phyloP scores from a whole-genome alignment of 2,329 filamentous ascomycete species.

The Teratosphaeria destructans region DNA sequence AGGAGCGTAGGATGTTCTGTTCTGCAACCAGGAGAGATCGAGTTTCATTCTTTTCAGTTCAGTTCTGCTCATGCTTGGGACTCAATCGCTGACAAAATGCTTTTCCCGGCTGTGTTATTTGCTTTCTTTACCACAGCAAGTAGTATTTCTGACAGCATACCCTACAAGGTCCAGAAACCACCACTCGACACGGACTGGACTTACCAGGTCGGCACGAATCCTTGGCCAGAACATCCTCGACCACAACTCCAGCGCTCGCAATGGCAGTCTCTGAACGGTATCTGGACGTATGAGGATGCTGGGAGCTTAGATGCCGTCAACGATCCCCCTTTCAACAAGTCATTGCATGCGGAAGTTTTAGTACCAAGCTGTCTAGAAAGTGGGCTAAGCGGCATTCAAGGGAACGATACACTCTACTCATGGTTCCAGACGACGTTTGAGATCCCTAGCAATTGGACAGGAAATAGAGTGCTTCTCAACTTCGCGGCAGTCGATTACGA shows the following conservation, averaged over 20 bases:
- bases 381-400: slow-evolving; percentile 35
- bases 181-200: slow-evolving; percentile 27
- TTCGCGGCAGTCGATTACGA: slow-evolving; percentile 57
- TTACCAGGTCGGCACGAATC: slow-evolving; percentile 37
- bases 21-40: too few species aligned
- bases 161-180: background rate
- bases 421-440: slow-evolving; percentile 40
- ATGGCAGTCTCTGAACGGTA: slow-evolving; percentile 47
- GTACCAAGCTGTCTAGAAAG: slow-evolving; percentile 47
- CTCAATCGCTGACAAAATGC: too few species aligned
- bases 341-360: slow-evolving; percentile 35
- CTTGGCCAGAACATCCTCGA: slow-evolving; percentile 47
- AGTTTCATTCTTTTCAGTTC: too few species aligned
- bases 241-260: slow-evolving; percentile 43
- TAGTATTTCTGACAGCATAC: too few species aligned
- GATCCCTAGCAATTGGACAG: slow-evolving; percentile 39
- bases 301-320: slow-evolving; percentile 28
- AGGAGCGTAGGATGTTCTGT: too few species aligned
- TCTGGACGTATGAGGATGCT: slow-evolving; percentile 45
- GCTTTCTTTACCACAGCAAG: too few species aligned
- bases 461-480: slow-evolving; percentile 39
- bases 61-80: too few species aligned
- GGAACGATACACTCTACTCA: slow-evolving; percentile 16
- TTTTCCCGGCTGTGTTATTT: too few species aligned
- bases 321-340: slow-evolving; percentile 35